Conservation (phyloP, 768 basidiomycete genomes). For the Phylloporus rhodoxanthus region DNA sequence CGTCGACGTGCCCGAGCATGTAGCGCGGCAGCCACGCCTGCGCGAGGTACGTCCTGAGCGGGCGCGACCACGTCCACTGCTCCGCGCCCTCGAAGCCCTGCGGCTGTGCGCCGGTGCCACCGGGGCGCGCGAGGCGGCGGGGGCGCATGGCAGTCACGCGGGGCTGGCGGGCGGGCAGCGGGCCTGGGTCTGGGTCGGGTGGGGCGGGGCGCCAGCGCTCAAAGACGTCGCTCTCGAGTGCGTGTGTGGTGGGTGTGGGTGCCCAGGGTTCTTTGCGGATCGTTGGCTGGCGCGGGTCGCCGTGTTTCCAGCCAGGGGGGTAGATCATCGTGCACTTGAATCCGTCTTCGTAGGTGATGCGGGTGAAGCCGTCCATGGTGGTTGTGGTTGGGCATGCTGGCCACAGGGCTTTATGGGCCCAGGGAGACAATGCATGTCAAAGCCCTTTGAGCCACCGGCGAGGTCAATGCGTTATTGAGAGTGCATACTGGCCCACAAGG, state of each 20-base stretch:
- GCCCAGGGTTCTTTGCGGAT: background rate
- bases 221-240: background rate
- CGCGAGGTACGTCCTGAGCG: constrained; percentile 5
- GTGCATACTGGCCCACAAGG: no score
- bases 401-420: background rate
- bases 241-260: background rate
- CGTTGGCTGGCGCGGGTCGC: constrained; percentile 3
- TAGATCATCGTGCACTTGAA: constrained; percentile 9
- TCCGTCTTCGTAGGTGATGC: constrained; percentile 2
- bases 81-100: background rate
- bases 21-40: constrained; percentile 12
- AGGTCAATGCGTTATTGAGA: no score
- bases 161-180: background rate
- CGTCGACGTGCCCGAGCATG: constrained; percentile 1
- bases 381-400: background rate
- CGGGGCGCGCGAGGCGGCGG: no score
- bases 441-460: no score
- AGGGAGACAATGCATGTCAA: background rate
- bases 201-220: no score
- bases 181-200: background rate
- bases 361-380: constrained; percentile 6
- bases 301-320: constrained; percentile 4
- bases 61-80: background rate
- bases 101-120: no score
- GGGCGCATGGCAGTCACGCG: background rate